Conservation (phyloP, 441 rosid genomes). For the Codiaeum variegatum region DNA sequence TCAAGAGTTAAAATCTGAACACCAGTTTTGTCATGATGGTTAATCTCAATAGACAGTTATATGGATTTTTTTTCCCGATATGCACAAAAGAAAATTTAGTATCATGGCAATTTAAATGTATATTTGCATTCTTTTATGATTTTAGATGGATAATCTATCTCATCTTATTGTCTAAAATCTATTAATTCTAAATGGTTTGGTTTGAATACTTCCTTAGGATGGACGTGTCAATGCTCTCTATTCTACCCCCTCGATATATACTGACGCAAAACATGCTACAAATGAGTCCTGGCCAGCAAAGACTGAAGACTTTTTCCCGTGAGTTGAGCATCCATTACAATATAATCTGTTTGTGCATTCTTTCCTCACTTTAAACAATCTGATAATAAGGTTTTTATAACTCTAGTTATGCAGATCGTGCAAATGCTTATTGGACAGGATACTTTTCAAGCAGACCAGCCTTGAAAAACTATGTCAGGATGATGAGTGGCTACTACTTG, state of each 20-base stretch:
- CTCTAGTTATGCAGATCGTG: slow-evolving; percentile 93
- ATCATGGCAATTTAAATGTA: neutral
- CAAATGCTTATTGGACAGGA: slow-evolving; percentile 97
- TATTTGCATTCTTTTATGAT: neutral
- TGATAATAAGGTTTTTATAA: slow-evolving; percentile 22
- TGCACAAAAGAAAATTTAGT: neutral
- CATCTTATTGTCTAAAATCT: slow-evolving; percentile 13
- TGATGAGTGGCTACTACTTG: slow-evolving; percentile 92
- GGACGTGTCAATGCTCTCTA: slow-evolving; percentile 96
- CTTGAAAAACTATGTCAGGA: slow-evolving; percentile 84
- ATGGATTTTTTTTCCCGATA: neutral
- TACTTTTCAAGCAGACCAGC: slow-evolving; percentile 96
- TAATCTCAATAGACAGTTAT: neutral
- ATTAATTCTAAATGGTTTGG: slow-evolving; percentile 13
- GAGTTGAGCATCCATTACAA: slow-evolving; percentile 37
- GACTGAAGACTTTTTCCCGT: slow-evolving; percentile 94
- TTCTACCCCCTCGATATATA: slow-evolving; percentile 95
- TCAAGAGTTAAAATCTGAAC: neutral
- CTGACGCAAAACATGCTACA: slow-evolving; percentile 91
- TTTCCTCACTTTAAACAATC: slow-evolving; percentile 20
- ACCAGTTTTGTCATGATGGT: neutral
- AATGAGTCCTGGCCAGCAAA: slow-evolving; percentile 84
- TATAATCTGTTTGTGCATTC: slow-evolving; percentile 7
- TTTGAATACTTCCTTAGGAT: slow-evolving; percentile 51
- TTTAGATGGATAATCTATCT: slow-evolving; percentile 6